Evolutionary conservation across 345 rosid genomes (phyloP).

Genomic region (Sonneratia caseolaris): DNA sequence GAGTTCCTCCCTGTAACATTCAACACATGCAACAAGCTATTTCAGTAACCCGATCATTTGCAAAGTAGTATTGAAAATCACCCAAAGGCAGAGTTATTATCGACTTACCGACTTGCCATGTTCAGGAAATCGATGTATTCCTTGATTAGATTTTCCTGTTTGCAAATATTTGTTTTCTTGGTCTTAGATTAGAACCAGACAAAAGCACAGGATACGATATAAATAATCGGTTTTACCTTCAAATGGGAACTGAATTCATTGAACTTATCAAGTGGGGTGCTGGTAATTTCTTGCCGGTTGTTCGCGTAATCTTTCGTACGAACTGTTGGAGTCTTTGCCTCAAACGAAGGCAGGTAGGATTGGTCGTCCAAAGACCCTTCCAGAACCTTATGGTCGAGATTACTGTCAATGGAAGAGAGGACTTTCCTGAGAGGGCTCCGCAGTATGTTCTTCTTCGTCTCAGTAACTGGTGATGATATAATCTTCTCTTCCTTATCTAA

Average conservation of each 20-base stretch:
- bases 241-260: constrained; percentile 41
- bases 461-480: constrained; percentile 16
- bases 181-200: not conserved
- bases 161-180: not conserved
- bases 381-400: constrained; percentile 17
- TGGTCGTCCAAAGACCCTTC: constrained; percentile 11
- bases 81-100: not conserved
- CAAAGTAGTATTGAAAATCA: not conserved
- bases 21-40: not conserved
- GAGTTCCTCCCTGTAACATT: constrained; percentile 57
- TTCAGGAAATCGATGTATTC: constrained; percentile 67
- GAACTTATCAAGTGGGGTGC: constrained; percentile 51
- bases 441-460: constrained; percentile 10
- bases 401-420: constrained; percentile 48
- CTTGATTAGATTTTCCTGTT: constrained; percentile 47
- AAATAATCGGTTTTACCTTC: constrained; percentile 33
- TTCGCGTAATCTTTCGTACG: constrained; percentile 15
- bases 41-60: not conserved
- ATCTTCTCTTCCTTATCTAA: constrained; percentile 17
- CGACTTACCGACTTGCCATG: constrained; percentile 55
- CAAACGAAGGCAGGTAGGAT: constrained; percentile 7
- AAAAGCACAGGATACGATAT: not conserved
- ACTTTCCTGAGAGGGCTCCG: constrained; percentile 48
- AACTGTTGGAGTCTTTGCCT: constrained; percentile 47
- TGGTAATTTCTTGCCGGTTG: constrained; percentile 13